Base-by-base conservation (phyloP, 2,329 filamentous ascomycete genomes). In the Bipolaris gigantea region DNA sequence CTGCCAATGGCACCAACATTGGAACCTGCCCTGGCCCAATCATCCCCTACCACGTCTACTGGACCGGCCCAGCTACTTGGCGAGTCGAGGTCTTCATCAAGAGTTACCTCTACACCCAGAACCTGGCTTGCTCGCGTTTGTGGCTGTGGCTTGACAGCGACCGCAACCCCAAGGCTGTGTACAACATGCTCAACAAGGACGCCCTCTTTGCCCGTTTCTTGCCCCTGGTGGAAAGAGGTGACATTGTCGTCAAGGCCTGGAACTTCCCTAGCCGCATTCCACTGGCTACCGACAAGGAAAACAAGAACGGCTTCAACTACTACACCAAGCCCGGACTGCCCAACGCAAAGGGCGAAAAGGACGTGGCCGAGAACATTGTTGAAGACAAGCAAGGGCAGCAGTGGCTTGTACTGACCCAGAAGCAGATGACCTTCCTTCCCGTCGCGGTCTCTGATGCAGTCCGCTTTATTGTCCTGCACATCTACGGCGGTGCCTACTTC, bases 361-460 rank as follows among this genome's bases (percentile, higher is more conserved):
- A 73, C 13, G 75, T 83, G 9, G 81, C 78, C 3, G 81, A 83
- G 56, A 80, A 80, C 47, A 76, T 83, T 33, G 70, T 82, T 35
- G 75, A 81, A 43, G 79, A 82, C 64, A 73, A 71, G 27, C 66
- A 73, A 34, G 79, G 79, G 18, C 79, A 81, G 53, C 79, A 82
- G 56, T 83, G 80, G 80, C 72, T 83, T 9, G 78, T 80, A 10
- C 71, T 83, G 44, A 80, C 79, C 0, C 76, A 79, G 25, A 82
- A 81, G 65, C 80, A 83, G 62, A 82, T 82, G 79, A 82, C 80
- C 1, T 83, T 83, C 66, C 73, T 83, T n/a, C 80, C 81, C 0
- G 80, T 83, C 8, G 81, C 81, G n/a, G 80, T 83, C 33, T 82
- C 81, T 1, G 81, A 83, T 64, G 81, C 81, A 5, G 79, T 83